Percentiles rank a stretch among this genome's conserved stretches.
phyloP scores from a whole-genome alignment of 2,329 filamentous ascomycete genomes.

The Tricladium varicosporioides region DNA sequence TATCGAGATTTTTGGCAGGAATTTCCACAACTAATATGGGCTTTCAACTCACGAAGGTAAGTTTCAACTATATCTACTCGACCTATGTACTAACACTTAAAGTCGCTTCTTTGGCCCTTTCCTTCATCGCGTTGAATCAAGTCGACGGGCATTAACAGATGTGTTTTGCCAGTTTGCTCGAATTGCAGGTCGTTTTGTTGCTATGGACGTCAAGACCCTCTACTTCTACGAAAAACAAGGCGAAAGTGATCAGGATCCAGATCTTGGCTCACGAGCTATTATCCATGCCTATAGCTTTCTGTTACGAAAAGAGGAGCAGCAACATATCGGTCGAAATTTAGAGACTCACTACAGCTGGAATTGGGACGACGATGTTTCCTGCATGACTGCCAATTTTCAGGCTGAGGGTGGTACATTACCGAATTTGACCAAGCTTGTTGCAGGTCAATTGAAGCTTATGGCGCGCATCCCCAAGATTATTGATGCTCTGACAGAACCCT shows the following conservation, averaged over 20 bases:
- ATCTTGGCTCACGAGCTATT: slow-evolving; percentile 45
- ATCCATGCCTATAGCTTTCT: slow-evolving; percentile 44
- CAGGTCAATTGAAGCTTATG: slow-evolving; percentile 41
- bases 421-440: slow-evolving; percentile 43
- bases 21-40: slow-evolving; percentile 50
- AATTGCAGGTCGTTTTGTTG: slow-evolving; percentile 51
- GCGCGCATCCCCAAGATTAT: slow-evolving; percentile 45
- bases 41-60: slow-evolving; percentile 42
- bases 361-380: slow-evolving; percentile 31
- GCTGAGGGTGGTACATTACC: slow-evolving; percentile 42
- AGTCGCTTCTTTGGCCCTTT: slow-evolving; percentile 34
- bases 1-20: slow-evolving; percentile 50
- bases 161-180: slow-evolving; percentile 39
- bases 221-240: slow-evolving; percentile 26
- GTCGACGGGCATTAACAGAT: slow-evolving; percentile 26
- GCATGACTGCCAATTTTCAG: slow-evolving; percentile 29
- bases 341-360: slow-evolving; percentile 41
- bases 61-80: slow-evolving; percentile 16
- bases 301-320: slow-evolving; percentile 35
- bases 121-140: slow-evolving; percentile 22
- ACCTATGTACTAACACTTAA: slow-evolving; percentile 16
- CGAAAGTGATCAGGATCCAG: slow-evolving; percentile 34
- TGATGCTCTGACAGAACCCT: slow-evolving; percentile 30
- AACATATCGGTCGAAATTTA: slow-evolving; percentile 33
- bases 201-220: slow-evolving; percentile 45